phyloP scores from a whole-genome alignment of 345 rosid genomes.

The Tarenaya hassleriana region DNA sequence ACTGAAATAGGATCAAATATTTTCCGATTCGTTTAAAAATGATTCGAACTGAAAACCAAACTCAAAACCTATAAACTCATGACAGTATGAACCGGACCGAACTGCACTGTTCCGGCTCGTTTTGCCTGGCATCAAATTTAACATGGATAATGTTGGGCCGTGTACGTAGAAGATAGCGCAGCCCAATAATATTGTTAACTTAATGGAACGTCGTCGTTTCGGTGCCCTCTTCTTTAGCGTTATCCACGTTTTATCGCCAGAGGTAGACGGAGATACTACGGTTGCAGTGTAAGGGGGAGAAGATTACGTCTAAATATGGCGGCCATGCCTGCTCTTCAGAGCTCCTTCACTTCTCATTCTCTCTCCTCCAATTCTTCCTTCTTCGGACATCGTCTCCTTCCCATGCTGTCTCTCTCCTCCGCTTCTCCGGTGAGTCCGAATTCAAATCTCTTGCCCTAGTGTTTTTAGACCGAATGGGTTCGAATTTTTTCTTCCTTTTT shows the following conservation, averaged over 20 bases:
- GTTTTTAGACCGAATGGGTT: background rate
- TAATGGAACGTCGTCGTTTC: background rate
- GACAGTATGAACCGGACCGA: no score
- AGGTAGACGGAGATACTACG: slow-evolving; percentile 16
- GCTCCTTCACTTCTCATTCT: slow-evolving; percentile 62
- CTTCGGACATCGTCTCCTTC: slow-evolving; percentile 59
- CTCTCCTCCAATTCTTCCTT: slow-evolving; percentile 54
- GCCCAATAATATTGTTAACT: background rate
- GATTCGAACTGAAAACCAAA: no score
- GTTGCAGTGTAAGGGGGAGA: slow-evolving; percentile 21
- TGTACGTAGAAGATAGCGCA: no score
- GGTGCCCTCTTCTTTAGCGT: background rate
- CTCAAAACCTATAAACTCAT: no score
- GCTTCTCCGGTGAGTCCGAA: slow-evolving; percentile 37
- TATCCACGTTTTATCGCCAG: slow-evolving; percentile 29
- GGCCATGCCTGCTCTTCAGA: slow-evolving; percentile 73
- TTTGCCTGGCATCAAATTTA: no score
- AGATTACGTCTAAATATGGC: slow-evolving; percentile 34
- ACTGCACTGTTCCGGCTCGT: no score
- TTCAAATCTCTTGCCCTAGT: background rate
- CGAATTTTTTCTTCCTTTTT: background rate
- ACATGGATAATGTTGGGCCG: background rate
- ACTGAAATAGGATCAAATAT: no score
- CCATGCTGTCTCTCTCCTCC: slow-evolving; percentile 33
- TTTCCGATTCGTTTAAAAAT: no score